These are phyloP conservation scores for Macrotyloma uniflorum DNA, from an alignment of 306 rosid species.

Conservation along the genomic window DNA sequence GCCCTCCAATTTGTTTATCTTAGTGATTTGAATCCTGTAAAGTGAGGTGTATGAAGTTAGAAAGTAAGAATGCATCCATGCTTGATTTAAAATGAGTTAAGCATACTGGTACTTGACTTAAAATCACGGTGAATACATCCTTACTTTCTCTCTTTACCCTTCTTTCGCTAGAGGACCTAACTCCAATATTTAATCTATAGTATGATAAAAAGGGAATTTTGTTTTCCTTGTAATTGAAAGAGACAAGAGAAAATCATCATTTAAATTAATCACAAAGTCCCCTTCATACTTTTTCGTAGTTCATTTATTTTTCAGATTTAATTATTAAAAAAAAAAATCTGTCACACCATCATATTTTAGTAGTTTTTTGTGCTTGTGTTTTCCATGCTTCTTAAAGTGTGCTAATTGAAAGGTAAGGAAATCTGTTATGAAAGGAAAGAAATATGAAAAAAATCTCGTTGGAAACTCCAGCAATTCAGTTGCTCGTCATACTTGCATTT, in stretches of 20 bases:
- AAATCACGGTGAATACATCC: neutral
- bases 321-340: neutral
- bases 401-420: neutral
- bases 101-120: neutral
- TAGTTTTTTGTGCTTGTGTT: neutral
- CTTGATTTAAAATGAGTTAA: conserved; percentile 8
- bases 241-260: conserved; percentile 8
- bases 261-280: conserved; percentile 1
- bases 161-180: neutral
- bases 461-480: conserved; percentile 27
- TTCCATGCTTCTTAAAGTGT: conserved; percentile 7
- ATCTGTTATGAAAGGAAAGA: conserved; percentile 19
- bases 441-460: conserved; percentile 11
- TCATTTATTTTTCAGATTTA: conserved; percentile 3
- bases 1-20: conserved; percentile 11
- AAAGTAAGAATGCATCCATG: neutral
- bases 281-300: conserved; percentile 11
- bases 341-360: neutral
- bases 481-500: conserved; percentile 14
- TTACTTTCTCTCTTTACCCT: neutral
- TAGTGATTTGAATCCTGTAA: neutral
- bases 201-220: conserved; percentile 24
- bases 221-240: neutral
- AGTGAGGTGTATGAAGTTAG: neutral
- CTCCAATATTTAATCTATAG: conserved; percentile 4